phyloP scores from a whole-genome alignment of 139 green algal species.

The Micractinium conductrix region DNA sequence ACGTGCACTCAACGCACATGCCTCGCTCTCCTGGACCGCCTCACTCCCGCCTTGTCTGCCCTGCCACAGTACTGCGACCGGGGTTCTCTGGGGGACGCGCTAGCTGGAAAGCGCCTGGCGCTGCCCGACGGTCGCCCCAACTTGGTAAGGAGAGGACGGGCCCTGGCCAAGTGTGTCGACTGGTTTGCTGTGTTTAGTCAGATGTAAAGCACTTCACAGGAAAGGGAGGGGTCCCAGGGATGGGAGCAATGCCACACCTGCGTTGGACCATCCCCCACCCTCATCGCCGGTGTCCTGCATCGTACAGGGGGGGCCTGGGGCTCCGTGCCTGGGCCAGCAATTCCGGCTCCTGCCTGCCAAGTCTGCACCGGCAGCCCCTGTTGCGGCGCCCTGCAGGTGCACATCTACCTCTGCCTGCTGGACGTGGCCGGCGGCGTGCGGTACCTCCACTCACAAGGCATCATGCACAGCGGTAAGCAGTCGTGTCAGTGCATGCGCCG shows the following conservation, averaged over 20 bases:
- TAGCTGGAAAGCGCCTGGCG: constrained; percentile 14
- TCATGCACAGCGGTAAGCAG: constrained; percentile 49
- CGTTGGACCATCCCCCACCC: too few species aligned
- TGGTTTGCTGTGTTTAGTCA: background rate
- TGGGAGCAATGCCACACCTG: background rate
- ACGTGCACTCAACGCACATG: too few species aligned
- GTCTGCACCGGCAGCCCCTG: too few species aligned
- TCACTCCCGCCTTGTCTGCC: background rate
- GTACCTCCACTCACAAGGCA: constrained; percentile 59
- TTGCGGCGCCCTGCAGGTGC: constrained; percentile 16
- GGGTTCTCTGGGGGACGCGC: constrained; percentile 33
- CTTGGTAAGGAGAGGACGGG: constrained; percentile 14
- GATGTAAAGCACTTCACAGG: background rate
- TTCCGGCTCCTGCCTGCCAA: background rate
- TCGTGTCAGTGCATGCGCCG: background rate
- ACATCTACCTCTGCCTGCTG: constrained; percentile 40
- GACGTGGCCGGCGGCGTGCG: constrained; percentile 58
- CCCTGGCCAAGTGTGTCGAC: background rate
- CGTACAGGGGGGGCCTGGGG: too few species aligned
- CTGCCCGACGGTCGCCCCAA: constrained; percentile 28
- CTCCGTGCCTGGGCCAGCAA: too few species aligned
- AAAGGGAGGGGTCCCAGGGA: too few species aligned
- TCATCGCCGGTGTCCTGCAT: background rate
- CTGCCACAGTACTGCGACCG: constrained; percentile 39
- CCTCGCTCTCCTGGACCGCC: too few species aligned